Evolutionary conservation across 2,329 filamentous ascomycete genomes (phyloP).

Genomic region (Fusarium compactum): DNA sequence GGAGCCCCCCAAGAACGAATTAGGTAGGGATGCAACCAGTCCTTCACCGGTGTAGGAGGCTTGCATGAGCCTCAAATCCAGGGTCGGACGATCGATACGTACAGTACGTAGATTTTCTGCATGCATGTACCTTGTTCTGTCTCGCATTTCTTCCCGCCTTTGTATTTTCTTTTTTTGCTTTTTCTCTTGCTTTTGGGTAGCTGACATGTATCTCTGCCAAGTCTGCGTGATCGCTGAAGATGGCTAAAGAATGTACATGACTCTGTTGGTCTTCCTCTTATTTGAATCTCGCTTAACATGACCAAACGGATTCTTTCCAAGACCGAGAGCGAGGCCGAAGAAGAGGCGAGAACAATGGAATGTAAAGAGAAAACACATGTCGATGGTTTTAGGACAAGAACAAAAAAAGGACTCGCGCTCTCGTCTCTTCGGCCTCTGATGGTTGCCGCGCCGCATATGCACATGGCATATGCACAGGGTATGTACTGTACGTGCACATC

Average conservation of each 20-base stretch:
- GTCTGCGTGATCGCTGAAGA: background rate
- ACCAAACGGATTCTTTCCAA: background rate
- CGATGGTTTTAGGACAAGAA: background rate
- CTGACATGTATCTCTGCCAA: background rate
- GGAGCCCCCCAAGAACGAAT: constrained; percentile 13
- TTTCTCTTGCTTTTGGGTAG: background rate
- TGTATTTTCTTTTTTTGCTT: background rate
- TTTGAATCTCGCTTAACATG: background rate
- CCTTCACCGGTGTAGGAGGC: constrained; percentile 29
- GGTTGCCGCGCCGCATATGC: background rate
- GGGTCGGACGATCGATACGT: background rate
- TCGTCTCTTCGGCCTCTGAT: constrained; percentile 25
- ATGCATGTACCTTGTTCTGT: background rate
- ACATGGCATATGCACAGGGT: background rate
- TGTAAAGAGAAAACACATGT: background rate
- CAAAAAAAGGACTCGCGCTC: constrained; percentile 9
- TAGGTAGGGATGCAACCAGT: constrained; percentile 13
- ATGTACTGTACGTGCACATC: background rate
- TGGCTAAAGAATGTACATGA: background rate
- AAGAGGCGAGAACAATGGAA: constrained; percentile 9
- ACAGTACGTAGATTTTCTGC: background rate
- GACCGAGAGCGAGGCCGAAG: constrained; percentile 6
- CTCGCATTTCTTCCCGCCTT: background rate
- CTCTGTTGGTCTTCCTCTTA: background rate
- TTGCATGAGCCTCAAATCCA: constrained; percentile 36